Conservation (phyloP, 176 grass and related monocot genomes). For the Aegilops tauschii region DNA sequence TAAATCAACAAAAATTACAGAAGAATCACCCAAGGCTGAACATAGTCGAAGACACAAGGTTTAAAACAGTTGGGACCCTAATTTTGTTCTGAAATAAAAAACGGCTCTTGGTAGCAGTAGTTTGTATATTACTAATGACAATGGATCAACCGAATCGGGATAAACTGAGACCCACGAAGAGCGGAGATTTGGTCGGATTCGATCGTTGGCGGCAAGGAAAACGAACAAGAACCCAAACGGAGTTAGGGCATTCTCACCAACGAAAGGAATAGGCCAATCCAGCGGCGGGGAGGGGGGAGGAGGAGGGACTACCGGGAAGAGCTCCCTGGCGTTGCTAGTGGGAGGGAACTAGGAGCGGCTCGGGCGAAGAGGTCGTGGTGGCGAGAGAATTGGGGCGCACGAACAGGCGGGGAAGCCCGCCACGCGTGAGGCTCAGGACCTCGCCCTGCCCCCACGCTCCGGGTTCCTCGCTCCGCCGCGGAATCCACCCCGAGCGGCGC, state of each 20-base stretch:
- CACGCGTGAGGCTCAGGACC: not conserved
- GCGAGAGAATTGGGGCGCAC: not conserved
- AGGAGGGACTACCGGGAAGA: not conserved
- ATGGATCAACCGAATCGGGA: not conserved
- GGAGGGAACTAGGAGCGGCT: not conserved
- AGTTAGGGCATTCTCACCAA: not conserved
- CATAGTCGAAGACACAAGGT: not conserved
- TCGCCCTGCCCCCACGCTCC: conserved; percentile 4
- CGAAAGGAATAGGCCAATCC: not conserved
- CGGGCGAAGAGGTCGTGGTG: not conserved
- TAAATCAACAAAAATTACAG: not conserved
- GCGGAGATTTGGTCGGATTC: not conserved
- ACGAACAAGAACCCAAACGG: not conserved
- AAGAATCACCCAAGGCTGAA: not conserved
- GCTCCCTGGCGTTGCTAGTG: not conserved
- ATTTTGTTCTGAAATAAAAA: not conserved
- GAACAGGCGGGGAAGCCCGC: not conserved
- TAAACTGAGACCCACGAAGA: not conserved
- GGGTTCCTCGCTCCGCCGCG: not conserved
- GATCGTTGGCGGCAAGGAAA: not conserved
- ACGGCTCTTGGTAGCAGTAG: not conserved
- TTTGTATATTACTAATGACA: not conserved
- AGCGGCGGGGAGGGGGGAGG: not conserved
- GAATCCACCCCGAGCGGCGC: not conserved
- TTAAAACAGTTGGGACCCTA: not conserved